Evolutionary conservation across 257 asterid species (phyloP).

Genomic region (Ilex asprella): DNA sequence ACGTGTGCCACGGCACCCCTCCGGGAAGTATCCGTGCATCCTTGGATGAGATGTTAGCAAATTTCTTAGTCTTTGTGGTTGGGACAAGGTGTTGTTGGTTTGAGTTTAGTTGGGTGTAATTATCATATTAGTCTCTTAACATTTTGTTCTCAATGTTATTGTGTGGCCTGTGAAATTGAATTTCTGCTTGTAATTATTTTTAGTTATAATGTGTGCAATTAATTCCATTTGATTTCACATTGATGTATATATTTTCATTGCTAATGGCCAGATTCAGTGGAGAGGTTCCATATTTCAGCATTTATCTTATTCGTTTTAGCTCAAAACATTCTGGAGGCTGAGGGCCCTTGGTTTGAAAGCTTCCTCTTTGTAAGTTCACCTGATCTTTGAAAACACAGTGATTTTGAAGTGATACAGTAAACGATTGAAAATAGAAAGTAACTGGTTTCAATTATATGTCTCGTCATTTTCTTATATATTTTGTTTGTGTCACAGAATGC

Average conservation of each 20-base stretch:
- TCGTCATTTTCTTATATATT: slow-evolving; percentile 11
- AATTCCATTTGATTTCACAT: slow-evolving; percentile 13
- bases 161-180: no score
- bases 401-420: background rate
- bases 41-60: no score
- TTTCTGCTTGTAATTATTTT: background rate
- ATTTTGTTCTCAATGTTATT: no score
- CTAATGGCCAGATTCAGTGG: slow-evolving; percentile 67
- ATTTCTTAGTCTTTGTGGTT: no score
- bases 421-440: background rate
- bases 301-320: slow-evolving; percentile 92
- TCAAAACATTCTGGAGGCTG: slow-evolving; percentile 90
- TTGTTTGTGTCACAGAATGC: slow-evolving; percentile 70
- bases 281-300: slow-evolving; percentile 93
- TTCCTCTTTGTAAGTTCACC: slow-evolving; percentile 62
- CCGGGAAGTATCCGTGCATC: no score
- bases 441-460: slow-evolving; percentile 3
- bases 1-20: no score
- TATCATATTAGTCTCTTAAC: no score
- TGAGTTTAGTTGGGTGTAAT: no score
- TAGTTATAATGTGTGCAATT: background rate
- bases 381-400: background rate
- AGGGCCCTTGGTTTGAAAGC: slow-evolving; percentile 92
- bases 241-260: slow-evolving; percentile 15
- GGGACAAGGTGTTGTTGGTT: no score